Conservation (phyloP, 768 basidiomycete species). For the Holtermanniella nyarrowii region DNA sequence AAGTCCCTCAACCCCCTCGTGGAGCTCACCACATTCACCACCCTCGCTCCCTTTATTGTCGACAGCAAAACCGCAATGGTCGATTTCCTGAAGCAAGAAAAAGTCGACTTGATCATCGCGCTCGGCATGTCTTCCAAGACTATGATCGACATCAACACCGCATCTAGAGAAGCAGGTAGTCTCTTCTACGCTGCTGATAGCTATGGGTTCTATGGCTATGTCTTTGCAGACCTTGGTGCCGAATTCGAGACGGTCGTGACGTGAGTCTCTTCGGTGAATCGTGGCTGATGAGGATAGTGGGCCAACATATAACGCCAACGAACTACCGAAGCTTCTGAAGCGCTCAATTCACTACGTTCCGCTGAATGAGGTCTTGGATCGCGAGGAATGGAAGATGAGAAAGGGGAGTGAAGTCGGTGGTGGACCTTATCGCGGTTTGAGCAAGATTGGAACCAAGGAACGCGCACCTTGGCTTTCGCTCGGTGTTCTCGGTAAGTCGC, state of each 20-base stretch:
- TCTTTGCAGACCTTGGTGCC: constrained; percentile 81
- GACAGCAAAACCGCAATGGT: constrained; percentile 25
- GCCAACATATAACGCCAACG: constrained; percentile 47
- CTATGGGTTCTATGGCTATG: constrained; percentile 82
- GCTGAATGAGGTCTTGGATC: constrained; percentile 38
- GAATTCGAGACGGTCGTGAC: constrained; percentile 69
- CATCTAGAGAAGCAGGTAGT: constrained; percentile 62
- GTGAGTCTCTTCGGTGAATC: constrained; percentile 55
- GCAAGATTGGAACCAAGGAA: constrained; percentile 68
- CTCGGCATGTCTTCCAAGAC: constrained; percentile 64
- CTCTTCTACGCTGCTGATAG: constrained; percentile 88
- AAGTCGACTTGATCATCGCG: constrained; percentile 67
- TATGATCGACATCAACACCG: constrained; percentile 61
- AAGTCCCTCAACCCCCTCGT: constrained; percentile 90
- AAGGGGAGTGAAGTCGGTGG: constrained; percentile 18
- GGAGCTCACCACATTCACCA: constrained; percentile 57
- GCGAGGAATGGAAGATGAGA: not conserved
- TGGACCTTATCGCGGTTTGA: constrained; percentile 59
- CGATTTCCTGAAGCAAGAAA: constrained; percentile 27
- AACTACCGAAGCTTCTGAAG: constrained; percentile 33
- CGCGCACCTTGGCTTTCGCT: constrained; percentile 67
- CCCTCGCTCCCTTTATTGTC: constrained; percentile 46
- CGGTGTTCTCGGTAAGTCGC: constrained; percentile 55
- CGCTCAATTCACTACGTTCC: constrained; percentile 55
- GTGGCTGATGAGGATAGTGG: constrained; percentile 58